phyloP scores from a whole-genome alignment of 2,329 filamentous ascomycete species.

The Apiospora pterosperma region DNA sequence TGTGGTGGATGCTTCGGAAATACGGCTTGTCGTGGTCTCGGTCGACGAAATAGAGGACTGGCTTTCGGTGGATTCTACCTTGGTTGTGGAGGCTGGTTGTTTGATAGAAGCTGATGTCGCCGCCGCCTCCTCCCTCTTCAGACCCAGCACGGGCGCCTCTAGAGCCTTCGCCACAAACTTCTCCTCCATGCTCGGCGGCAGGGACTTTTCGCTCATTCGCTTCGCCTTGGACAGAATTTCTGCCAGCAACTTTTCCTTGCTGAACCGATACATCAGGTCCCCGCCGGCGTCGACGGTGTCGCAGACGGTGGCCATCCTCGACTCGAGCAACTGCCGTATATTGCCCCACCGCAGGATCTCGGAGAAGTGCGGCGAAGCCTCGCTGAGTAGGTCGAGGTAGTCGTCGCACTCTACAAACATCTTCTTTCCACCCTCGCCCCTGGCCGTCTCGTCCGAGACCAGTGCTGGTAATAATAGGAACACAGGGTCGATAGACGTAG shows the following conservation, averaged over 20 bases:
- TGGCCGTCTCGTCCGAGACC: conserved; percentile 32
- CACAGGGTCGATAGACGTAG: conserved; percentile 78
- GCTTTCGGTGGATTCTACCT: conserved; percentile 34
- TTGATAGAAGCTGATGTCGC: conserved; percentile 8
- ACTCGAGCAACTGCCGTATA: conserved; percentile 52
- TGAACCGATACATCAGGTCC: conserved; percentile 82
- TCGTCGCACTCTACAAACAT: conserved; percentile 70
- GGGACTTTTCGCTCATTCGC: conserved; percentile 57
- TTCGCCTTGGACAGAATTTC: conserved; percentile 70
- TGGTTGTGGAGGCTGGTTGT: conserved; percentile 23
- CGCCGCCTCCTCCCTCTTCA: conserved; percentile 49
- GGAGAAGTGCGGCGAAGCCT: conserved; percentile 56
- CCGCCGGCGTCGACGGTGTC: conserved; percentile 80
- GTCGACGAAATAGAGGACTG: conserved; percentile 37
- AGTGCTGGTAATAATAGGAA: conserved; percentile 81
- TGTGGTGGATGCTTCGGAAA: conserved; percentile 41
- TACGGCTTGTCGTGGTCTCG: conserved; percentile 29
- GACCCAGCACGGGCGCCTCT: conserved; percentile 69
- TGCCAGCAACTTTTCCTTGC: conserved; percentile 63
- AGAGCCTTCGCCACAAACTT: conserved; percentile 74
- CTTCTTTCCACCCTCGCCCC: conserved; percentile 49
- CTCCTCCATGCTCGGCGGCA: conserved; percentile 82
- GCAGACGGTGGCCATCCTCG: conserved; percentile 68
- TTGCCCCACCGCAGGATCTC: conserved; percentile 49
- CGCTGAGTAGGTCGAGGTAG: conserved; percentile 61